Conservation (phyloP, 306 rosid species). For the Cucumis hystrix region DNA sequence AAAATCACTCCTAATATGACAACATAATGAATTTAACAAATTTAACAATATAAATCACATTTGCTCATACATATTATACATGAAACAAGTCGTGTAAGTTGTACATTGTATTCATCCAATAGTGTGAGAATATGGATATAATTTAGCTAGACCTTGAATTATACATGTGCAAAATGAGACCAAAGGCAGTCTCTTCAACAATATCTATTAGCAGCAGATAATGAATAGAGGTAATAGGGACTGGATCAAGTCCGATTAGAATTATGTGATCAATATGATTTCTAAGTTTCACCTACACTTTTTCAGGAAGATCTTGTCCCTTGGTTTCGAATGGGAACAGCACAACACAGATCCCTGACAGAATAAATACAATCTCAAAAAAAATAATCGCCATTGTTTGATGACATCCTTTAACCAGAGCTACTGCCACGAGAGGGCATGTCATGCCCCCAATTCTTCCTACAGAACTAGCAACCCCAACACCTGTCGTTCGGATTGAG, state of each 20-base stretch:
- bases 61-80: neutral
- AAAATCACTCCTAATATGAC: neutral
- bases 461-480: slow-evolving; percentile 77
- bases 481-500: slow-evolving; percentile 77
- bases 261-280: neutral
- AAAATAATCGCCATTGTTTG: slow-evolving; percentile 62
- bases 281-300: slow-evolving; percentile 9
- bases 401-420: slow-evolving; percentile 77
- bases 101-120: neutral
- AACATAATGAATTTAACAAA: neutral
- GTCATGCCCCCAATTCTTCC: slow-evolving; percentile 90
- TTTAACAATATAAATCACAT: neutral
- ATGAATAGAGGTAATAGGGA: neutral
- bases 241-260: neutral
- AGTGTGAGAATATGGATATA: too few species aligned
- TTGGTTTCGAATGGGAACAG: slow-evolving; percentile 81
- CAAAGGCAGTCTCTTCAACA: neutral
- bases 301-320: slow-evolving; percentile 61
- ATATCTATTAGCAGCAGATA: neutral
- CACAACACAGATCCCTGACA: slow-evolving; percentile 70
- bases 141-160: neutral
- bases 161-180: neutral
- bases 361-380: slow-evolving; percentile 50
- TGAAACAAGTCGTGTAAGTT: neutral
- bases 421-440: slow-evolving; percentile 86